A percentile compares a stretch with the other conserved stretches of the same genome.
Evolutionary conservation across 164 flowering plant genomes (phyloP).

Genomic region (Vitis amurensis): DNA sequence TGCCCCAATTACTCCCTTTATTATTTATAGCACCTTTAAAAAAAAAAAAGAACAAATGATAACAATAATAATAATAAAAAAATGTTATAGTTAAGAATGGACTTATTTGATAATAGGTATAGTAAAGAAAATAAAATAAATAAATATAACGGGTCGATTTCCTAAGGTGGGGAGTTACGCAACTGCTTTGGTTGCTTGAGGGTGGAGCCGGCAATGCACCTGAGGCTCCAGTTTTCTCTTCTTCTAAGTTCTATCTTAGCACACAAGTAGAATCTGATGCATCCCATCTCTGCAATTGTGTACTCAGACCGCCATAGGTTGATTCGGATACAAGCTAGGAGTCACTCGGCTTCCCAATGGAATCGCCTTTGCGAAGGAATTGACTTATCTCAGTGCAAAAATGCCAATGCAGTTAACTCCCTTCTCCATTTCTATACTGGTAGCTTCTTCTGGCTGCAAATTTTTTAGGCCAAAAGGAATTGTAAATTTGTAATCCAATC

Average conservation of each 20-base stretch:
- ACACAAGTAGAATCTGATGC: slow-evolving; percentile 32
- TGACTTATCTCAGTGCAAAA: slow-evolving; percentile 29
- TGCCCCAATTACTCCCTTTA: no score
- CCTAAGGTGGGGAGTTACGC: no score
- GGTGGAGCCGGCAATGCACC: no score
- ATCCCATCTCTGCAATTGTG: slow-evolving; percentile 34
- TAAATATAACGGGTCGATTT: no score
- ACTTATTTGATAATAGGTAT: no score
- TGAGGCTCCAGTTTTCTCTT: slow-evolving; percentile 4
- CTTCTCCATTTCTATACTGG: slow-evolving; percentile 24
- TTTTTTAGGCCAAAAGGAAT: not conserved
- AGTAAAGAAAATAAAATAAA: no score
- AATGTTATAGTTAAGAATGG: no score
- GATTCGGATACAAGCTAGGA: slow-evolving; percentile 29
- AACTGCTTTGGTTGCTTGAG: no score
- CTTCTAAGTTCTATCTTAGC: slow-evolving; percentile 24
- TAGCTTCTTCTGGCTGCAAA: slow-evolving; percentile 16
- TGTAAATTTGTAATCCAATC: no score
- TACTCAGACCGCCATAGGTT: slow-evolving; percentile 29
- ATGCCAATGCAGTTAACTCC: slow-evolving; percentile 19
- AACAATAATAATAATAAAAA: no score
- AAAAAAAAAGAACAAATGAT: no score
- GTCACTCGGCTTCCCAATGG: slow-evolving; percentile 24
- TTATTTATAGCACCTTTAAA: no score
- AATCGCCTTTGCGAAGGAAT: slow-evolving; percentile 34